Evolutionary conservation across 1,284 basidiomycete genomes (phyloP).

Genomic region (Peniophora sp.): DNA sequence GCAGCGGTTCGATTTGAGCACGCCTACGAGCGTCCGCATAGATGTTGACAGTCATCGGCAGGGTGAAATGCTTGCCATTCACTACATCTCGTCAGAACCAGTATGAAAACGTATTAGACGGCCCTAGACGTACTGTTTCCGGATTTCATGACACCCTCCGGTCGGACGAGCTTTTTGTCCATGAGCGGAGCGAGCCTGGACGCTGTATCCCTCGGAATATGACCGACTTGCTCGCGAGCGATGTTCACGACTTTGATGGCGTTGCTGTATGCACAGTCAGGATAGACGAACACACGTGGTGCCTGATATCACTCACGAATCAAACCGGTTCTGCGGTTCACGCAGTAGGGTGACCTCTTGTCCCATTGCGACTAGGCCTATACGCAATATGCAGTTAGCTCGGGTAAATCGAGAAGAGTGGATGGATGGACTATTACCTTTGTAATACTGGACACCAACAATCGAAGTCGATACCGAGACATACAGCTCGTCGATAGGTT

Average conservation of each 20-base stretch:
- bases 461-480: slow-evolving; percentile 54
- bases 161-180: slow-evolving; percentile 51
- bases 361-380: slow-evolving; percentile 68
- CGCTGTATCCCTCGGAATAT: slow-evolving; percentile 61
- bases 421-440: slow-evolving; percentile 38
- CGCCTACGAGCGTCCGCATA: slow-evolving; percentile 60
- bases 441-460: slow-evolving; percentile 80
- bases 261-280: slow-evolving; percentile 35
- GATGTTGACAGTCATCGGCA: slow-evolving; percentile 62
- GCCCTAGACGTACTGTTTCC: slow-evolving; percentile 52
- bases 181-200: slow-evolving; percentile 61
- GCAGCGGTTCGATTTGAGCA: slow-evolving; percentile 50
- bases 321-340: slow-evolving; percentile 64
- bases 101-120: neutral
- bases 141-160: slow-evolving; percentile 71
- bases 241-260: slow-evolving; percentile 80
- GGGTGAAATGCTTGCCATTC: slow-evolving; percentile 38
- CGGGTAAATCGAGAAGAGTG: neutral
- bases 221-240: slow-evolving; percentile 65
- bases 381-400: slow-evolving; percentile 4
- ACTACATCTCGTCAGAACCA: slow-evolving; percentile 22
- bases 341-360: slow-evolving; percentile 72
- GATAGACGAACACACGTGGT: neutral
- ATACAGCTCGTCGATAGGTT: slow-evolving; percentile 59
- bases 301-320: slow-evolving; percentile 38